These are phyloP conservation scores for Candida schatavii DNA, from an alignment of 805 yeast species.

Conservation along the genomic window DNA sequence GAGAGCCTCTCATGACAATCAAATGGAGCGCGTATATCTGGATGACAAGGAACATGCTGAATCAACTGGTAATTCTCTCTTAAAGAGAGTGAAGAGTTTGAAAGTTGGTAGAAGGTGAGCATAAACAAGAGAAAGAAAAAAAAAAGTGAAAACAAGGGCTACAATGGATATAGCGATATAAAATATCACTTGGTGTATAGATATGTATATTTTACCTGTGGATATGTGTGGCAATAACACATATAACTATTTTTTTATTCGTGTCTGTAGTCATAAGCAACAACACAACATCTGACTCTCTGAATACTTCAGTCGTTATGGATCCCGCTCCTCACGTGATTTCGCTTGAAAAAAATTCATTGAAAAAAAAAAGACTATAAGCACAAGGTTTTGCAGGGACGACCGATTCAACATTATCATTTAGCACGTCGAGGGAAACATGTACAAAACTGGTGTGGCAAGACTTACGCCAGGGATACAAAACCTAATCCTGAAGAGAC, in stretches of 20 bases:
- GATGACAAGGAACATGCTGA: slow-evolving; percentile 12
- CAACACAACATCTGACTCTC: not conserved
- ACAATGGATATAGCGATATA: not conserved
- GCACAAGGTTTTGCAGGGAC: too few species aligned
- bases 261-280: not conserved
- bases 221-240: not conserved
- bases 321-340: not conserved
- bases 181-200: not conserved
- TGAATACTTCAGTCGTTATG: too few species aligned
- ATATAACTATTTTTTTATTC: not conserved
- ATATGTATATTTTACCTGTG: not conserved
- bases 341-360: not conserved
- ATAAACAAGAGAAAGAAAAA: not conserved
- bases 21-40: slow-evolving; percentile 7
- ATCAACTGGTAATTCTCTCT: slow-evolving; percentile 52
- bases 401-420: too few species aligned
- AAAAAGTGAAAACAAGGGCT: not conserved
- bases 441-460: not conserved
- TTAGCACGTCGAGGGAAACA: not conserved
- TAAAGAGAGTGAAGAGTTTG: slow-evolving; percentile 85
- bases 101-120: slow-evolving; percentile 60
- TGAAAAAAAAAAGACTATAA: not conserved
- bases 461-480: not conserved
- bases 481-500: slow-evolving; percentile 2
- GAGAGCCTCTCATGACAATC: slow-evolving; percentile 28